These are phyloP conservation scores for Tricholoma saponaceum DNA, from an alignment of 768 basidiomycete species.

Conservation along the genomic window DNA sequence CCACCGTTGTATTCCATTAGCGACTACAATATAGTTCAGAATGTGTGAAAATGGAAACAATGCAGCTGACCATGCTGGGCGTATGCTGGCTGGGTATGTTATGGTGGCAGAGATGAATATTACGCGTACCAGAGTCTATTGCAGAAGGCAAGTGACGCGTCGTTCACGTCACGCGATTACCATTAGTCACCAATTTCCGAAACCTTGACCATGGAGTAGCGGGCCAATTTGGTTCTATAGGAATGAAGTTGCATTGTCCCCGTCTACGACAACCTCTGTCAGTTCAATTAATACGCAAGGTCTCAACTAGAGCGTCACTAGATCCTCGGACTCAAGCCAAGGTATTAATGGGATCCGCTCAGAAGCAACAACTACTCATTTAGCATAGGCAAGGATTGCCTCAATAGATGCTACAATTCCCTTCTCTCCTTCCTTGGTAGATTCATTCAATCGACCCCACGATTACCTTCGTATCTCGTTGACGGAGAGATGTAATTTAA, in stretches of 20 bases:
- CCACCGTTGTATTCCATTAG: constrained; percentile 95
- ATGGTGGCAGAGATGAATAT: constrained; percentile 4
- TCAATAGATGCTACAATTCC: constrained; percentile 44
- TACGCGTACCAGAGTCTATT: constrained; percentile 27
- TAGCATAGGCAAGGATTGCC: constrained; percentile 50
- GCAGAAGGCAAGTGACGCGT: constrained; percentile 42
- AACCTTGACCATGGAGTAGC: too few species aligned
- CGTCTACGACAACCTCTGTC: neutral
- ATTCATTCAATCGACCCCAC: constrained; percentile 64
- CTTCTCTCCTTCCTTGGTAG: constrained; percentile 54
- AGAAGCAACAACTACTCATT: neutral
- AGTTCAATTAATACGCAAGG: neutral
- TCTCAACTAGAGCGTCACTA: neutral
- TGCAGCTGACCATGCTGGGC: constrained; percentile 36
- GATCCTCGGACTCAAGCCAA: constrained; percentile 17
- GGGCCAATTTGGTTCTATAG: too few species aligned
- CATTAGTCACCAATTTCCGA: neutral
- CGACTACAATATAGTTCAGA: constrained; percentile 48
- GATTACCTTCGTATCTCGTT: constrained; percentile 87
- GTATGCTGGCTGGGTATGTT: constrained; percentile 13
- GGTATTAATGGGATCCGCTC: neutral
- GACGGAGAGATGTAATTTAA: constrained; percentile 83
- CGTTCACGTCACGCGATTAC: constrained; percentile 30
- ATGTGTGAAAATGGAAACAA: neutral
- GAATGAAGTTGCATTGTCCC: neutral